Evolutionary conservation across 768 basidiomycete species (phyloP).

Genomic region (Cytidiella melzeri): DNA sequence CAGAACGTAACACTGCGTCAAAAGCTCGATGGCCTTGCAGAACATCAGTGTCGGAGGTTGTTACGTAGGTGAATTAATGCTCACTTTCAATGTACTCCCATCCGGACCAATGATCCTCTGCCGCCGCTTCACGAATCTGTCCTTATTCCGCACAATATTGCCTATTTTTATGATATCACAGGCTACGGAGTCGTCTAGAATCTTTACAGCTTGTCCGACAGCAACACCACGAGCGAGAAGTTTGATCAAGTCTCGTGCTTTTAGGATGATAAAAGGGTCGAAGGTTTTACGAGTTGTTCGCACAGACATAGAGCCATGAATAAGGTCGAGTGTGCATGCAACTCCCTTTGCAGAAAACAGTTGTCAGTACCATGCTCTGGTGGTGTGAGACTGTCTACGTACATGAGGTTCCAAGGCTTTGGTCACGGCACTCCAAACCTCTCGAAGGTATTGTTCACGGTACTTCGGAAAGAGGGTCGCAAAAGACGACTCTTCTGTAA

Average conservation of each 20-base stretch:
- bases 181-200: slow-evolving; percentile 82
- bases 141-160: slow-evolving; percentile 89
- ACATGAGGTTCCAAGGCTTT: slow-evolving; percentile 78
- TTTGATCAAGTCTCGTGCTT: slow-evolving; percentile 94
- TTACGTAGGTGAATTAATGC: slow-evolving; percentile 15
- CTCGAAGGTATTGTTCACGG: slow-evolving; percentile 91
- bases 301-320: slow-evolving; percentile 97
- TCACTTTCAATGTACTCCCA: slow-evolving; percentile 93
- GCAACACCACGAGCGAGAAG: slow-evolving; percentile 90
- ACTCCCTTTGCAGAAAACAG: slow-evolving; percentile 57
- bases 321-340: slow-evolving; percentile 86
- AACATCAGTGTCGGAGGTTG: slow-evolving; percentile 1
- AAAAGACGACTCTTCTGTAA: slow-evolving; percentile 95
- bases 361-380: no score
- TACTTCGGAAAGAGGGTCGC: slow-evolving; percentile 98
- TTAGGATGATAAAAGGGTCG: slow-evolving; percentile 94
- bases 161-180: slow-evolving; percentile 99
- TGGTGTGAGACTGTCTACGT: slow-evolving; percentile 14
- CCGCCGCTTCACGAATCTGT: slow-evolving; percentile 91
- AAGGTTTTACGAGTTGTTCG: slow-evolving; percentile 94
- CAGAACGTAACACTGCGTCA: slow-evolving; percentile 94
- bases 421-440: slow-evolving; percentile 92
- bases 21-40: slow-evolving; percentile 84
- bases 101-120: slow-evolving; percentile 97
- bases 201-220: slow-evolving; percentile 78